These are phyloP conservation scores for Colletotrichum sp. DNA, from an alignment of 2,329 filamentous ascomycete genomes.

Conservation along the genomic window DNA sequence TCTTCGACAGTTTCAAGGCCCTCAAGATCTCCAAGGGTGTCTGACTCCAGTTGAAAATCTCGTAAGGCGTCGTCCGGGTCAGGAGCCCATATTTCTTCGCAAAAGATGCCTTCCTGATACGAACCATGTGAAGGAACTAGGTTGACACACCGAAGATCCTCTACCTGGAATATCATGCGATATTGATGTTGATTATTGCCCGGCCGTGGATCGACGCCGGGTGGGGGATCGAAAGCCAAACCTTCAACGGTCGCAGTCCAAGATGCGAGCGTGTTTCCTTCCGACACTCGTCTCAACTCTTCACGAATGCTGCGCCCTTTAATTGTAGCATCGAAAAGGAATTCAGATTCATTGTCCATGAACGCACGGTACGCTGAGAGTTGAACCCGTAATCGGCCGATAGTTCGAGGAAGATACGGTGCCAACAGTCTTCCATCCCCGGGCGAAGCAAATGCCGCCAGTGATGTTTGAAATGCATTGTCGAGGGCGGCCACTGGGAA, in stretches of 20 bases:
- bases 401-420: not conserved
- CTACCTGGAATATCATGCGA: not conserved
- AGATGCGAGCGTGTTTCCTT: not conserved
- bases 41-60: not conserved
- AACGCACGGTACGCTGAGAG: not conserved
- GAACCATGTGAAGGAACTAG: not conserved
- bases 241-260: not conserved
- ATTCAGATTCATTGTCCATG: not conserved
- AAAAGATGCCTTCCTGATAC: not conserved
- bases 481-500: slow-evolving; percentile 29
- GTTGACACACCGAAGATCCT: not conserved
- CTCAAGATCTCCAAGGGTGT: not conserved
- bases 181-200: not conserved
- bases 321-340: not conserved
- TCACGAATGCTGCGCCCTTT: not conserved
- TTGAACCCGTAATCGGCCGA: not conserved
- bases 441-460: slow-evolving; percentile 34
- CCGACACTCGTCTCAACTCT: not conserved
- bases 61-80: not conserved
- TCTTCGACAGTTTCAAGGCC: not conserved
- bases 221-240: not conserved
- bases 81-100: not conserved
- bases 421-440: slow-evolving; percentile 34
- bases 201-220: not conserved
- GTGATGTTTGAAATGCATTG: slow-evolving; percentile 34